Evolutionary conservation across 2,329 filamentous ascomycete genomes (phyloP).

Genomic region (Knufia petricola): DNA sequence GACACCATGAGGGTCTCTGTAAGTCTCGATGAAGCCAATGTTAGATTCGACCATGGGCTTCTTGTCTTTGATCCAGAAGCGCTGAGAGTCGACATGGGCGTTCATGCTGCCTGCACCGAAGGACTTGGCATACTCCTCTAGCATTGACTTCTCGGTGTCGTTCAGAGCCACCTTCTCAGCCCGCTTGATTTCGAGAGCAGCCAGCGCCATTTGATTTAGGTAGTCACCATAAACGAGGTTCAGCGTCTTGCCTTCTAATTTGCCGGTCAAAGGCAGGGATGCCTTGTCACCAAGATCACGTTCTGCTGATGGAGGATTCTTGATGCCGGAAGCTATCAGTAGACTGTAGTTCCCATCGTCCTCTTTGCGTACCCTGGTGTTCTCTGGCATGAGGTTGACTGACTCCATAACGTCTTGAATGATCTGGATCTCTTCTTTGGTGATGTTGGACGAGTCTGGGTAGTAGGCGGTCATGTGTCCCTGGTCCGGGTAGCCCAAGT

Average conservation of each 20-base stretch:
- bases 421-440: slow-evolving; percentile 62
- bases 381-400: slow-evolving; percentile 62
- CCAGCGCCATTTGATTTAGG: slow-evolving; percentile 58
- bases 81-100: slow-evolving; percentile 70
- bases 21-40: slow-evolving; percentile 77
- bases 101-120: slow-evolving; percentile 66
- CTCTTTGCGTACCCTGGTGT: slow-evolving; percentile 64
- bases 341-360: slow-evolving; percentile 57
- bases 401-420: slow-evolving; percentile 64
- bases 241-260: slow-evolving; percentile 57
- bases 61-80: slow-evolving; percentile 74
- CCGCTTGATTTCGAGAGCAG: slow-evolving; percentile 55
- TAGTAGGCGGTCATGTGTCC: slow-evolving; percentile 78
- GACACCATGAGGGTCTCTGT: slow-evolving; percentile 71
- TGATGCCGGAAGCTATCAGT: slow-evolving; percentile 60
- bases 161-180: slow-evolving; percentile 63
- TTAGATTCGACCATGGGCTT: slow-evolving; percentile 71
- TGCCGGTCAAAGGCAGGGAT: slow-evolving; percentile 51
- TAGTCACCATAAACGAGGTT: slow-evolving; percentile 68
- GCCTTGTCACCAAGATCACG: slow-evolving; percentile 60
- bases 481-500: slow-evolving; percentile 63
- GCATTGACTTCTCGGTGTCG: slow-evolving; percentile 64
- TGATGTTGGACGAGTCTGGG: slow-evolving; percentile 64
- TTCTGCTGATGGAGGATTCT: slow-evolving; percentile 49
- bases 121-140: slow-evolving; percentile 62